These are phyloP conservation scores for Penicillium canescens DNA, from an alignment of 495 filamentous ascomycete species.

Conservation along the genomic window DNA sequence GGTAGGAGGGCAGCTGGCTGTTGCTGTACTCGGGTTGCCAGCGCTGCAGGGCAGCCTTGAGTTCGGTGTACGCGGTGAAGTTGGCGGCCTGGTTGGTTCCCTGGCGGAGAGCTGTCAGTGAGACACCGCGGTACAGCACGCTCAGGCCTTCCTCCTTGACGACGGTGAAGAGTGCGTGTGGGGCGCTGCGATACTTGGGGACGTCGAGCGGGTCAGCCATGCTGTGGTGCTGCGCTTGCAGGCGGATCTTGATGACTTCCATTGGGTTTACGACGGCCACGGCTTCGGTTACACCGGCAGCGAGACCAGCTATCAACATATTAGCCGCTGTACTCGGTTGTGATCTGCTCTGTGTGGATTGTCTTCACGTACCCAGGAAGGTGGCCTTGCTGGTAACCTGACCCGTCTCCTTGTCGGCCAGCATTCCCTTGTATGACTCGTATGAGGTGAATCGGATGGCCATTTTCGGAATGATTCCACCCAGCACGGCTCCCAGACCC, in stretches of 20 bases:
- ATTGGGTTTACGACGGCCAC: conserved; percentile 96
- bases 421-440: conserved; percentile 85
- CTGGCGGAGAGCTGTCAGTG: conserved; percentile 88
- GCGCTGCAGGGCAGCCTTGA: conserved; percentile 74
- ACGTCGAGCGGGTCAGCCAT: conserved; percentile 90
- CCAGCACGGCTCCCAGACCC: conserved; percentile 91
- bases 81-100: conserved; percentile 98
- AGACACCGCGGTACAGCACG: conserved; percentile 88
- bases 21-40: conserved; percentile 62
- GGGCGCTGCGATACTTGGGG: conserved; percentile 96
- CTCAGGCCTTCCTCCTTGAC: conserved; percentile 86
- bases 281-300: conserved; percentile 93
- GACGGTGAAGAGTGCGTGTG: conserved; percentile 92
- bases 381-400: conserved; percentile 70
- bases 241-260: conserved; percentile 97
- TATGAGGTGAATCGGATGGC: conserved; percentile 98
- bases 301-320: conserved; percentile 68
- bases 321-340: not conserved
- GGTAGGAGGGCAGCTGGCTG: conserved; percentile 73
- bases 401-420: conserved; percentile 71
- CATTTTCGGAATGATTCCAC: conserved; percentile 99
- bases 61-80: conserved; percentile 96
- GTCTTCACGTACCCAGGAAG: conserved; percentile 66
- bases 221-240: conserved; percentile 95
- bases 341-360: not conserved